Evolutionary conservation across 331 rosid species (phyloP), one percentile per base, ranked within the genome.

Genomic region (Telfairia occidentalis): DNA sequence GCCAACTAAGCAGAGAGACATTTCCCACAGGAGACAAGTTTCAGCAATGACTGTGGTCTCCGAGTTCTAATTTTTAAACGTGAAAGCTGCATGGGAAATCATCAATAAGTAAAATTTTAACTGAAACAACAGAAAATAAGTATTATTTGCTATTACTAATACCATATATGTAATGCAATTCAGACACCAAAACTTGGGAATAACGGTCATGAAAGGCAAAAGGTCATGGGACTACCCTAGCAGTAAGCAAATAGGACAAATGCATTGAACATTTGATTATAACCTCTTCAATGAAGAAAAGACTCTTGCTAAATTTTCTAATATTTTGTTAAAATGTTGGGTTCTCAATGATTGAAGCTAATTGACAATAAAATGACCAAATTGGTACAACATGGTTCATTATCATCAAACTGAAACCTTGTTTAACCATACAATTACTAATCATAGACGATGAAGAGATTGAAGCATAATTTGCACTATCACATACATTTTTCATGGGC

Each of bases 21-120:
- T 73, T 78, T 90, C 74, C 99, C 99, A 63, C 99, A 95, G 23
- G 96, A 85, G 18, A 95, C 92, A 53, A 95, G 89, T 76, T 92
- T 89, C 87, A 92, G 85, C 87, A 95, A 77, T 5, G 96, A 82
- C 52, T 69, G 92, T 35, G 97, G 81, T 78, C 79, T 88, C 52
- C 90, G 82, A 29, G 84, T 78, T 79, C 88, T 83, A 43, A 86
- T 82, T 81, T 83, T 92, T 87, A 90, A 87, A 48, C 93, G 90
- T 5, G 99, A 95, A 78, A 90, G 96, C 99, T 95, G 97, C 88
- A 83, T 69, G 76, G 58, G 30, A 75, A 66, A 45, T 52, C 37
- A 76, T 48, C 76, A 82, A 52, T 67, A 57, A 79, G 83, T 75
- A 61, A 19, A 49, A 28, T 46, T 70, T 57, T 55, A 74, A 60